phyloP scores from a whole-genome alignment of 2,329 filamentous ascomycete species.

The Didymella pomorum region DNA sequence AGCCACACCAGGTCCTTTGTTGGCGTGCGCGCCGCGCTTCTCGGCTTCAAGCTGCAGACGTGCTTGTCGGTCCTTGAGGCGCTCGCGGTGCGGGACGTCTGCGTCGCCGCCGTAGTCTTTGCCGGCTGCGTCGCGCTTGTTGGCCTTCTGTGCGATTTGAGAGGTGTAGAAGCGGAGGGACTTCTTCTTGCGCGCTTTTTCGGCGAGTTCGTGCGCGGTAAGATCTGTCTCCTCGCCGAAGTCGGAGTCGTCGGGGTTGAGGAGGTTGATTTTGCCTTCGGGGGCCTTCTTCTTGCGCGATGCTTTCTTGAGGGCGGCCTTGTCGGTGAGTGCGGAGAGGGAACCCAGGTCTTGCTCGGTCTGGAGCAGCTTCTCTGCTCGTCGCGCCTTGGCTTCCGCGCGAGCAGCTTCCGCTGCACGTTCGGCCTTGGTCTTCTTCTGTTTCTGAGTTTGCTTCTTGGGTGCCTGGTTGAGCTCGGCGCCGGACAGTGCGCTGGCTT shows the following conservation, averaged over 20 bases:
- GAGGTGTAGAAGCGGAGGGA: constrained; percentile 97
- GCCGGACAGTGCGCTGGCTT: constrained; percentile 42
- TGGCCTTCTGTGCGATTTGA: constrained; percentile 93
- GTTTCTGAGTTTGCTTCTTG: constrained; percentile 46
- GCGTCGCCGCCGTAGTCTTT: constrained; percentile 79
- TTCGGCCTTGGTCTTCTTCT: constrained; percentile 59
- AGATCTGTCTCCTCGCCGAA: constrained; percentile 89
- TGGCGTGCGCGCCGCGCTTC: constrained; percentile 73
- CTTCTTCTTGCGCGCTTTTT: constrained; percentile 91
- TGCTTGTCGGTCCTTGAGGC: constrained; percentile 83
- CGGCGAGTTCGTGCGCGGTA: constrained; percentile 78
- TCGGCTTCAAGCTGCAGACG: constrained; percentile 90
- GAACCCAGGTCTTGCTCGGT: constrained; percentile 77
- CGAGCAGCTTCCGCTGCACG: constrained; percentile 61
- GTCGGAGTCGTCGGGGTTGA: constrained; percentile 76
- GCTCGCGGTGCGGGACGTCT: constrained; percentile 88
- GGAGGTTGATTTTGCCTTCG: constrained; percentile 44
- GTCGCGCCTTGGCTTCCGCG: constrained; percentile 62
- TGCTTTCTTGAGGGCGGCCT: constrained; percentile 57
- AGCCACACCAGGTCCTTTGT: constrained; percentile 65
- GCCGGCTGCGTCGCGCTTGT: constrained; percentile 78
- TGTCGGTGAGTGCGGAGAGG: constrained; percentile 69
- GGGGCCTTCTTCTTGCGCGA: constrained; percentile 50
- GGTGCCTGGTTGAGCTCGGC: constrained; percentile 46
- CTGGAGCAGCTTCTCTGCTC: constrained; percentile 61